These are phyloP conservation scores for Crepidotus variabilis DNA, from an alignment of 768 basidiomycete genomes.

Conservation along the genomic window DNA sequence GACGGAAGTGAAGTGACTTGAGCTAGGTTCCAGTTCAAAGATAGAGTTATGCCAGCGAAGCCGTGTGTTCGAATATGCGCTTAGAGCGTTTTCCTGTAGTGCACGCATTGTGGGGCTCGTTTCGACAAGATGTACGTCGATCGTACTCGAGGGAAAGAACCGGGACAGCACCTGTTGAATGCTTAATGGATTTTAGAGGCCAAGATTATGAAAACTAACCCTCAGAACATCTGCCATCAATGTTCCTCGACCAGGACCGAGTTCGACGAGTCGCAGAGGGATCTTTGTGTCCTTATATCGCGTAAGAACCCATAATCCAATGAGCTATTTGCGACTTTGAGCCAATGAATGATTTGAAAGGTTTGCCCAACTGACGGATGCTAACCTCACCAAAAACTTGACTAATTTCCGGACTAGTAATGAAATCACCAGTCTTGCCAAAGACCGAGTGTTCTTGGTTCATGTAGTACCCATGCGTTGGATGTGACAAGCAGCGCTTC, in stretches of 20 bases:
- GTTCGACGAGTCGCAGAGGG: conserved; percentile 73
- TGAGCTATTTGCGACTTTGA: conserved; percentile 49
- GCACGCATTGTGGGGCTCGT: conserved; percentile 65
- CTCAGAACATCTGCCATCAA: conserved; percentile 86
- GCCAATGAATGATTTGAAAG: conserved; percentile 26
- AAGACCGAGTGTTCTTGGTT: conserved; percentile 71
- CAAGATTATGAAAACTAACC: conserved; percentile 38
- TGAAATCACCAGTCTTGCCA: conserved; percentile 87
- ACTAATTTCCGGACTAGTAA: conserved; percentile 94
- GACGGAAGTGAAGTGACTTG: conserved; percentile 70
- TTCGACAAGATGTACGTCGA: conserved; percentile 76
- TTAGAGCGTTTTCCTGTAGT: conserved; percentile 56
- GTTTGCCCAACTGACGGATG: conserved; percentile 2
- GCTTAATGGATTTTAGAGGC: neutral
- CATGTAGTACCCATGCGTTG: conserved; percentile 91
- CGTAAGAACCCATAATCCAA: conserved; percentile 82
- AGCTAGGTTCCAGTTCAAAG: conserved; percentile 53
- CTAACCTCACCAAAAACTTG: conserved; percentile 95
- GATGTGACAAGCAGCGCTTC: conserved; percentile 87
- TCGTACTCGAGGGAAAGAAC: conserved; percentile 35
- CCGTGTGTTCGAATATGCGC: conserved; percentile 28
- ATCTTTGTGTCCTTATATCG: conserved; percentile 57
- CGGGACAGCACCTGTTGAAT: conserved; percentile 45
- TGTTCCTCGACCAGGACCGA: conserved; percentile 93
- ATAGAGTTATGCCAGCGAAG: conserved; percentile 74